Conservation (phyloP, 2,329 filamentous ascomycete species). For the Onygena corvina region DNA sequence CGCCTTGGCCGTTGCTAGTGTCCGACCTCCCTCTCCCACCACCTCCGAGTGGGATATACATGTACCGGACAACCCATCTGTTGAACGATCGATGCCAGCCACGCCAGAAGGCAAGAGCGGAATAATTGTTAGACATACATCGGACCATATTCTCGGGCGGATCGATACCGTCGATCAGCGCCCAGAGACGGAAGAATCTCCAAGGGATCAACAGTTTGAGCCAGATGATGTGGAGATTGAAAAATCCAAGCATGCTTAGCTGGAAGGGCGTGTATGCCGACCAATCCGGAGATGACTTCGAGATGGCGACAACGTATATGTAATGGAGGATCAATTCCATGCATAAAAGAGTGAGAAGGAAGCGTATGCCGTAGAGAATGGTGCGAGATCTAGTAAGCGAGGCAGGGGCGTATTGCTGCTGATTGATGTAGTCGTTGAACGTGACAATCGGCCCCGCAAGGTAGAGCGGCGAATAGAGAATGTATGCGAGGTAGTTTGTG, state of each 20-base stretch:
- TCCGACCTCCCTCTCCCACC: slow-evolving; percentile 28
- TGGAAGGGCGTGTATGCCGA: slow-evolving; percentile 71
- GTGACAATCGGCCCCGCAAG: slow-evolving; percentile 86
- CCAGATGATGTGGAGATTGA: slow-evolving; percentile 97
- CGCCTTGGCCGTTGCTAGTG: slow-evolving; percentile 28
- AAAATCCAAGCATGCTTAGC: slow-evolving; percentile 79
- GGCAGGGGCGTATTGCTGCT: slow-evolving; percentile 59
- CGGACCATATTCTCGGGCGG: slow-evolving; percentile 97
- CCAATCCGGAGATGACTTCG: slow-evolving; percentile 70
- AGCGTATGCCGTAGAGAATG: slow-evolving; percentile 69
- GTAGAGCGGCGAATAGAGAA: slow-evolving; percentile 85
- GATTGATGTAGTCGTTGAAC: slow-evolving; percentile 95
- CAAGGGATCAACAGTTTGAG: slow-evolving; percentile 91
- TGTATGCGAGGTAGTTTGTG: slow-evolving; percentile 79
- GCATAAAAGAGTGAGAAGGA: slow-evolving; percentile 62
- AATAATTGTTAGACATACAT: slow-evolving; percentile 92
- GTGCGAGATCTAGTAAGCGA: slow-evolving; percentile 62
- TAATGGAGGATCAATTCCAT: slow-evolving; percentile 91
- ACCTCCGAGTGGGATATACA: slow-evolving; percentile 85
- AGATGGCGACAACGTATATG: slow-evolving; percentile 87
- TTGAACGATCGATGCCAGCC: slow-evolving; percentile 94
- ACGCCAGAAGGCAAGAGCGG: slow-evolving; percentile 83
- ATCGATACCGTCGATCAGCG: slow-evolving; percentile 78
- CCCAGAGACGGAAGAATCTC: slow-evolving; percentile 98
- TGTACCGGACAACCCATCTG: slow-evolving; percentile 84